Evolutionary conservation across 768 basidiomycete species (phyloP).

Genomic region (Trametes maxima): DNA sequence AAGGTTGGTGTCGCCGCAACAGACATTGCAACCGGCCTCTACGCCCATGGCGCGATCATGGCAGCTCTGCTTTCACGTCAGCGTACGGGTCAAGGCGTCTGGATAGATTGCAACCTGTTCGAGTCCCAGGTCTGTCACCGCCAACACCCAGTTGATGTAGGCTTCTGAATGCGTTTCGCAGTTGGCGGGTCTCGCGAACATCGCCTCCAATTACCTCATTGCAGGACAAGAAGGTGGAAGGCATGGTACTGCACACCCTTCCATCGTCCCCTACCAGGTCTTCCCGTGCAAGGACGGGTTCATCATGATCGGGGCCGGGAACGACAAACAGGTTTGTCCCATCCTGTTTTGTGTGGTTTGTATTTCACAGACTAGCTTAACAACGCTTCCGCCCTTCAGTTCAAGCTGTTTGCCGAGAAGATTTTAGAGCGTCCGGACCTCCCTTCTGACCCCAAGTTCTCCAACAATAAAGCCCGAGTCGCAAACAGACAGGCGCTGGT

Average conservation of each 20-base stretch:
- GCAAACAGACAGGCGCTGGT: conserved; percentile 72
- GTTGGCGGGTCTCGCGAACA: conserved; percentile 90
- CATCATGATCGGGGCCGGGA: conserved; percentile 93
- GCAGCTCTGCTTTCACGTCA: conserved; percentile 82
- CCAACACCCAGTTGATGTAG: not conserved
- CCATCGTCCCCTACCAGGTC: conserved; percentile 91
- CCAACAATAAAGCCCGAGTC: conserved; percentile 76
- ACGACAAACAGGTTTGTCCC: conserved; percentile 71
- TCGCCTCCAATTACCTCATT: conserved; percentile 92
- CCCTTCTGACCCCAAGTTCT: conserved; percentile 61
- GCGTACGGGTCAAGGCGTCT: conserved; percentile 84
- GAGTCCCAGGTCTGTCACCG: conserved; percentile 72
- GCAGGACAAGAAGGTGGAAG: conserved; percentile 79
- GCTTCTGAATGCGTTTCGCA: conserved; percentile 33
- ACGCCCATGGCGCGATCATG: conserved; percentile 91
- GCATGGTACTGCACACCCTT: conserved; percentile 93
- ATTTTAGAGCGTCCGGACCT: conserved; percentile 67
- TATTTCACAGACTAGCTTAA: not conserved
- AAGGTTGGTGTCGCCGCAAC: conserved; percentile 97
- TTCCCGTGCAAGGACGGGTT: conserved; percentile 87
- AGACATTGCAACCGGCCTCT: conserved; percentile 85
- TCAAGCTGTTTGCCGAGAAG: conserved; percentile 62
- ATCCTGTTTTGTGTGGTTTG: not conserved
- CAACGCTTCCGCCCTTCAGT: conserved; percentile 45
- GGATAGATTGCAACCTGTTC: conserved; percentile 93